These are phyloP conservation scores for Hippophae gyantsensis DNA, from an alignment of 306 rosid genomes.

Conservation along the genomic window DNA sequence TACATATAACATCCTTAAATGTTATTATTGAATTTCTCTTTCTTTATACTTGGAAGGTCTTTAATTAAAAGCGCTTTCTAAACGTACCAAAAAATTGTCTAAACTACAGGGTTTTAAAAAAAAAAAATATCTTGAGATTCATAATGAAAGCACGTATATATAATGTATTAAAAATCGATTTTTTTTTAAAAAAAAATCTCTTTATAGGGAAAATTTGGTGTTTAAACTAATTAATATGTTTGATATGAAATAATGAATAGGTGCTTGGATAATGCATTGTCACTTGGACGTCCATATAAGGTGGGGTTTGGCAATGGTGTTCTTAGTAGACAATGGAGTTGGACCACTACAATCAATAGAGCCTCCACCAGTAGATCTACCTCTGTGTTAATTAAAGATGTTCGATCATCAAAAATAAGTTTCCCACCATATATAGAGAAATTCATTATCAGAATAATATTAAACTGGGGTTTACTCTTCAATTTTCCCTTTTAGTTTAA, in stretches of 20 bases:
- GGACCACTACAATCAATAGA: constrained; percentile 61
- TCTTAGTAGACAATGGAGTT: constrained; percentile 71
- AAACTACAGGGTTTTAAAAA: too few relatives aligned
- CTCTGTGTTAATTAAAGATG: constrained; percentile 38
- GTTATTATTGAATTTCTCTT: too few relatives aligned
- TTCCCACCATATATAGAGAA: neutral
- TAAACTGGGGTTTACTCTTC: neutral
- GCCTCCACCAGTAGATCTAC: constrained; percentile 66
- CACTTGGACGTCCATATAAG: constrained; percentile 87
- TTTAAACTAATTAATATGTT: too few relatives aligned
- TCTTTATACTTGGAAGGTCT: too few relatives aligned
- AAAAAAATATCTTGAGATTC: too few relatives aligned
- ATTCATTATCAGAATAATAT: constrained; percentile 9
- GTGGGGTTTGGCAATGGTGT: constrained; percentile 91
- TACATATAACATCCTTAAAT: too few relatives aligned
- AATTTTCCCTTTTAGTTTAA: constrained; percentile 17
- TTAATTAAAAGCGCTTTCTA: too few relatives aligned
- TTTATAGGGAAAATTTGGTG: too few relatives aligned
- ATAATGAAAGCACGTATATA: too few relatives aligned
- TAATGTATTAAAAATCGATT: too few relatives aligned
- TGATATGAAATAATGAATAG: constrained; percentile 18
- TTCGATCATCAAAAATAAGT: neutral
- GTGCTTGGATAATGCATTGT: constrained; percentile 92
- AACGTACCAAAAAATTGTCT: too few relatives aligned
- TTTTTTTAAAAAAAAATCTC: too few relatives aligned